Base-by-base conservation (phyloP, 129 eudicot species). In the Rutidosis leptorrhynchoides region DNA sequence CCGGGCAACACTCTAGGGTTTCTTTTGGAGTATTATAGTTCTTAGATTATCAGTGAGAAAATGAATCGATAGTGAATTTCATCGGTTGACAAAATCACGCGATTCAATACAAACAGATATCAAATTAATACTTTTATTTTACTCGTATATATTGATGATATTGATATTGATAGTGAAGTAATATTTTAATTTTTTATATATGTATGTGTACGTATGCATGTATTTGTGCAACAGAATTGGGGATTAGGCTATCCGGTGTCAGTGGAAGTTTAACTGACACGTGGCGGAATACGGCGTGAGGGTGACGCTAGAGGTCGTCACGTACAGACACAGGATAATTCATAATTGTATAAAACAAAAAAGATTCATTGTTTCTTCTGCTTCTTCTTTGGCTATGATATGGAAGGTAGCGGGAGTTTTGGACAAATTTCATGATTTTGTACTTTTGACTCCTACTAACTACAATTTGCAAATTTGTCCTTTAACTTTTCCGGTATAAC, bases 201-300 rank as follows among this genome's bases (percentile, higher is more conserved):
- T 40, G 3, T 40, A 3, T 40, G n/a, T 11, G 0, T 12, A 0
- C 12, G n/a, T 40, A 16, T 12, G 42, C 40, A 32, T 32, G 40
- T 32, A 32, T 7, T 32, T 35, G 42, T 35, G 46, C 46, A 40
- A 4, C 5, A 40, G 46, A 27, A 67, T 55, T 63, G 63, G 67
- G 59, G 81, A 75, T 74, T 58, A 68, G 74, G 76, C 49, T 77
- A 81, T 77, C 85, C 62, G 72, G 62, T 27, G 78, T 20, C 78
- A 66, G 81, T 71, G 78, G 72, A 30, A 54, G 63, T 5, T 80
- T 11, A 16, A 64, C 62, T 76, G 85, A 80, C 85, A 80, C 81
- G 85, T 80, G 81, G 75, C 57, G 63, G 21, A 37, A 52, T 20
- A 2, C 37, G 79, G 71, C 74, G 71, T 67, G 79, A 74, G 16